phyloP scores from a whole-genome alignment of 805 yeast species.

The Candida broadrunensis region DNA sequence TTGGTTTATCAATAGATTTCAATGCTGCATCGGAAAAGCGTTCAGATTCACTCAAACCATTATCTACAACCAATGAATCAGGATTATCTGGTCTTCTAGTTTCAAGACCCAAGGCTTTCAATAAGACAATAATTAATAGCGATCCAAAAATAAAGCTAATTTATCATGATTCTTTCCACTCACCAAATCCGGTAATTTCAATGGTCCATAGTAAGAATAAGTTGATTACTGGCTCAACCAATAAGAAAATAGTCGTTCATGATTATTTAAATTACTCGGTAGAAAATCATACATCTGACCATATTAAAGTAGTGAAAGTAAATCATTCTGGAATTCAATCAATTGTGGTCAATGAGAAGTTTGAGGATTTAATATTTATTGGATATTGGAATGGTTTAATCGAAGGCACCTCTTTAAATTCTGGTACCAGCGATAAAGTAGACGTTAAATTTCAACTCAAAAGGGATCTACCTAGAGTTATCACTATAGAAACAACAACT shows the following conservation, averaged over 20 bases:
- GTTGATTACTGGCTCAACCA: constrained; percentile 47
- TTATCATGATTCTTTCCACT: constrained; percentile 30
- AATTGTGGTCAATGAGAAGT: constrained; percentile 19
- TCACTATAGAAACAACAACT: not conserved
- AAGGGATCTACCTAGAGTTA: constrained; percentile 6
- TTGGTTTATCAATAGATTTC: constrained; percentile 22
- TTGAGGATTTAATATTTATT: constrained; percentile 18
- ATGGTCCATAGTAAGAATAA: constrained; percentile 26
- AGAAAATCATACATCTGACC: not conserved
- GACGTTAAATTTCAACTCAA: not conserved
- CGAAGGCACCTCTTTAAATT: constrained; percentile 10
- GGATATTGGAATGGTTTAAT: constrained; percentile 54
- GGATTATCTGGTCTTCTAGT: not conserved
- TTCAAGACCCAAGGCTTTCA: not conserved
- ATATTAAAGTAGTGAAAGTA: constrained; percentile 6
- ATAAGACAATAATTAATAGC: constrained; percentile 19
- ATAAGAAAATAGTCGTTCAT: constrained; percentile 37
- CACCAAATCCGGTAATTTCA: constrained; percentile 56
- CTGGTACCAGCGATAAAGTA: not conserved
- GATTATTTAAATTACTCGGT: constrained; percentile 4
- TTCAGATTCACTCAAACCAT: not conserved
- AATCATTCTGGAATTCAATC: constrained; percentile 19
- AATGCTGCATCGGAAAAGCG: not conserved
- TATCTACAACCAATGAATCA: not conserved
- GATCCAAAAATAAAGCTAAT: constrained; percentile 17